Conservation (phyloP, 164 flowering plant species). For the Vitis vinifera region ASM3070453v1 NC_081810.1:19944501-19945000, state of each 20-base stretch:
- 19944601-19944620: too few relatives aligned
- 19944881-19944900: constrained; percentile 46
- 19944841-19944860: constrained; percentile 44
- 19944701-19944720: constrained; percentile 38
- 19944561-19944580: too few relatives aligned
- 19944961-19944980: constrained; percentile 40
- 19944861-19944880: constrained; percentile 39
- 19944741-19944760: constrained; percentile 51
- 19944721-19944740: constrained; percentile 42
- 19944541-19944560: too few relatives aligned
- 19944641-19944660: background rate
- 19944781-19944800: constrained; percentile 35
- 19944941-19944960: constrained; percentile 51
- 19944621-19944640: background rate
- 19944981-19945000: constrained; percentile 51
- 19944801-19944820: constrained; percentile 35
- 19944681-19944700: constrained; percentile 28
- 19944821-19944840: constrained; percentile 30
- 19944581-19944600: too few relatives aligned
- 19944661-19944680: background rate
- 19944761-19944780: constrained; percentile 52
- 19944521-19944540: too few relatives aligned
- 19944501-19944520: too few relatives aligned
- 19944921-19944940: constrained; percentile 39
- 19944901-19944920: constrained; percentile 44